A percentile compares a stretch with the other conserved stretches of the same genome.
phyloP scores from a whole-genome alignment of 2,329 filamentous ascomycete genomes.

The Bipolaris cookei region DNA sequence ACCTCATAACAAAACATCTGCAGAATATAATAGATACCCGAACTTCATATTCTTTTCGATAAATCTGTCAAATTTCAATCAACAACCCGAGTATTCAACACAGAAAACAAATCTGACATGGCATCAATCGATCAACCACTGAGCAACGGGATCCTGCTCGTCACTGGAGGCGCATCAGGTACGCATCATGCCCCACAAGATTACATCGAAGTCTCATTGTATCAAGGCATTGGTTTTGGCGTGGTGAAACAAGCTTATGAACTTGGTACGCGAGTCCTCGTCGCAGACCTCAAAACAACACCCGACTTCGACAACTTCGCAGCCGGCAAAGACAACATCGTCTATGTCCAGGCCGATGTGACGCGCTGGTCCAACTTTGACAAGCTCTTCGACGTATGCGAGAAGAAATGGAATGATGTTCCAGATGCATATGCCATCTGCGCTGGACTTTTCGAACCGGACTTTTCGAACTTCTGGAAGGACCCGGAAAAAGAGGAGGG shows the following conservation, averaged over 20 bases:
- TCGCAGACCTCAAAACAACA: conserved; percentile 37
- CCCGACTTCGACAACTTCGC: conserved; percentile 28
- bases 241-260: conserved; percentile 38
- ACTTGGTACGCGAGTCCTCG: conserved; percentile 31
- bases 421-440: conserved; percentile 44
- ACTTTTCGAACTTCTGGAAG: conserved; percentile 41
- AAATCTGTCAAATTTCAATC: background rate
- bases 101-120: background rate
- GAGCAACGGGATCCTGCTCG: conserved; percentile 41
- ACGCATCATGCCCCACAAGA: background rate
- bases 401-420: conserved; percentile 39
- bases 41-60: background rate
- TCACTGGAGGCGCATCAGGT: conserved; percentile 48
- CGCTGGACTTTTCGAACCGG: conserved; percentile 40
- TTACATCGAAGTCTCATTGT: background rate
- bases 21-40: background rate
- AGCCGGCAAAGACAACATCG: conserved; percentile 27
- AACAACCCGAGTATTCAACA: background rate
- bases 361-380: conserved; percentile 35
- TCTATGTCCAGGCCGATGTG: conserved; percentile 39
- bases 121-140: conserved; percentile 39
- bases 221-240: conserved; percentile 42
- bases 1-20: background rate
- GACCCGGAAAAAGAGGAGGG: conserved; percentile 37
- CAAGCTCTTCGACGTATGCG: conserved; percentile 34